Conservation (phyloP, 129 eudicot species). For the Centella asiatica region DNA sequence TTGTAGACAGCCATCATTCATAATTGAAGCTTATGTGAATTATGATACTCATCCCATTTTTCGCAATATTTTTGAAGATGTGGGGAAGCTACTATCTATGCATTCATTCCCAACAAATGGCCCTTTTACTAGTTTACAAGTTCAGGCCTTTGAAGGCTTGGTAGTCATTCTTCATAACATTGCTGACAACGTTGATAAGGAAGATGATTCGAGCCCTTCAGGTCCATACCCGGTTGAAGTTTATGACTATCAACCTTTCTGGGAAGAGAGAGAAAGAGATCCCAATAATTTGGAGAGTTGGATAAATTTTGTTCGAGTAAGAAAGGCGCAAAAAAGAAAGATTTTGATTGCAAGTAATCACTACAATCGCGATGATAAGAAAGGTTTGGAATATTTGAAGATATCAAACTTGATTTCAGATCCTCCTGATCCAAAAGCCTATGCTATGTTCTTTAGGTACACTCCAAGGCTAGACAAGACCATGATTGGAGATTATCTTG, state of each 20-base stretch:
- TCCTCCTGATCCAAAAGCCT: slow-evolving; percentile 70
- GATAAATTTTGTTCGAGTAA: slow-evolving; percentile 40
- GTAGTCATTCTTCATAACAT: slow-evolving; percentile 58
- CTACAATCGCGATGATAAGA: slow-evolving; percentile 69
- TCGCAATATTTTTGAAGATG: slow-evolving; percentile 55
- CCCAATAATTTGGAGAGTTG: slow-evolving; percentile 35
- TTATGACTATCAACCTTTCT: slow-evolving; percentile 50
- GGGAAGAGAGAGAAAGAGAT: slow-evolving; percentile 52
- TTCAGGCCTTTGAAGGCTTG: slow-evolving; percentile 82
- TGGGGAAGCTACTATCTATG: slow-evolving; percentile 62
- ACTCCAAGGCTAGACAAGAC: slow-evolving; percentile 73
- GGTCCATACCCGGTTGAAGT: slow-evolving; percentile 66
- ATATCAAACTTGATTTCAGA: slow-evolving; percentile 48
- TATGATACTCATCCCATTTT: slow-evolving; percentile 65
- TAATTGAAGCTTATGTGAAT: slow-evolving; percentile 59
- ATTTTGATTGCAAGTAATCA: slow-evolving; percentile 68
- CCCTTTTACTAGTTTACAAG: slow-evolving; percentile 50
- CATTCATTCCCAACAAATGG: slow-evolving; percentile 52
- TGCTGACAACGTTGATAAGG: slow-evolving; percentile 65
- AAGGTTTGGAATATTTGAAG: slow-evolving; percentile 73
- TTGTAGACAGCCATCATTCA: slow-evolving; percentile 70
- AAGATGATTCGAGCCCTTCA: slow-evolving; percentile 28
- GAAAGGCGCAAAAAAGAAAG: slow-evolving; percentile 68
- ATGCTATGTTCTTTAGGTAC: slow-evolving; percentile 60
- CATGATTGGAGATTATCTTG: slow-evolving; percentile 69